Conservation (phyloP, 495 filamentous ascomycete genomes). For the Jackrogersella multiformis region DNA sequence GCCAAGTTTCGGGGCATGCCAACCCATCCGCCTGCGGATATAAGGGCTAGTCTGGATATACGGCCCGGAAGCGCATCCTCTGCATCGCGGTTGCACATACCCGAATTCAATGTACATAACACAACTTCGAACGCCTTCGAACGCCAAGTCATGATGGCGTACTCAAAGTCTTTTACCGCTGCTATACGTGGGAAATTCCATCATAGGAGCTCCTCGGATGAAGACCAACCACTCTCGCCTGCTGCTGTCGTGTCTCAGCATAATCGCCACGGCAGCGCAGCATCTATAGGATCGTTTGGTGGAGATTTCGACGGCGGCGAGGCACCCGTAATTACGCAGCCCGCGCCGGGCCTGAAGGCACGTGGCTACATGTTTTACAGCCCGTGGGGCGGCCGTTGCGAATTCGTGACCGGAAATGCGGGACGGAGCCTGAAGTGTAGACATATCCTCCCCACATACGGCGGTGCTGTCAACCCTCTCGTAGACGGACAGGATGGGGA, state of each 20-base stretch:
- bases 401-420: conserved; percentile 78
- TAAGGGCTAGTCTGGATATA: conserved; percentile 43
- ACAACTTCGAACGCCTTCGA: conserved; percentile 51
- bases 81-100: conserved; percentile 24
- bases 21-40: conserved; percentile 33
- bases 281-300: conserved; percentile 50
- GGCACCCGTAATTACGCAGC: conserved; percentile 50
- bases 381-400: conserved; percentile 88
- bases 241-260: conserved; percentile 36
- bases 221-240: conserved; percentile 31
- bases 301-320: conserved; percentile 46
- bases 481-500: conserved; percentile 49
- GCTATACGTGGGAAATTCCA: conserved; percentile 55
- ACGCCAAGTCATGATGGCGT: conserved; percentile 62
- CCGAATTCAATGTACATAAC: conserved; percentile 2
- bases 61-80: conserved; percentile 46
- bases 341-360: conserved; percentile 56
- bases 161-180: conserved; percentile 54
- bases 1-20: conserved; percentile 61
- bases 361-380: conserved; percentile 73
- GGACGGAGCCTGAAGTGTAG: conserved; percentile 82
- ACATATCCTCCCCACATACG: conserved; percentile 64
- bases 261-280: conserved; percentile 46
- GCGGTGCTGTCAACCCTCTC: conserved; percentile 50
- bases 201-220: conserved; percentile 33